These are phyloP conservation scores for Anacardium occidentale DNA, from an alignment of 345 rosid species.

Conservation along the genomic window DNA sequence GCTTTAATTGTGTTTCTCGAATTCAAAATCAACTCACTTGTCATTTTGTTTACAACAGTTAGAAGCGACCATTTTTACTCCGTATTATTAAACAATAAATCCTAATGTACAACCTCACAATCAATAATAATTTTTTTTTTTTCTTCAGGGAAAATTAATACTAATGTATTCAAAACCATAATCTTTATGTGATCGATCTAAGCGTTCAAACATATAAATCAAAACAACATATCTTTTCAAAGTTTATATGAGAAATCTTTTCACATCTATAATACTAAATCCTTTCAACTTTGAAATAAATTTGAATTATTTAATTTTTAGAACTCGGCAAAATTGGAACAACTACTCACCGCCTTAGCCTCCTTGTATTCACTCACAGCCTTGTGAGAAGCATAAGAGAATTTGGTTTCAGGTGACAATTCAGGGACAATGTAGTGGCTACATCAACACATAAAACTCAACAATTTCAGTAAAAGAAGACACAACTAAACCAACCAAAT, in stretches of 20 bases:
- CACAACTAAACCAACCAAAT: not conserved
- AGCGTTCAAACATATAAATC: not conserved
- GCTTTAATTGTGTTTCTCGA: too few species aligned
- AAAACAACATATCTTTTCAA: not conserved
- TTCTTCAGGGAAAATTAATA: not conserved
- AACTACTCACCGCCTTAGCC: conserved; percentile 76
- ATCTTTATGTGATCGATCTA: not conserved
- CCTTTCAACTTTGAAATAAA: not conserved
- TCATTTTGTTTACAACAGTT: too few species aligned
- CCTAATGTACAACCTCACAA: not conserved
- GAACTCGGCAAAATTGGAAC: not conserved
- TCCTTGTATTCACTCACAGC: conserved; percentile 92
- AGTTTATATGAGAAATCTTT: not conserved
- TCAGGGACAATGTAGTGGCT: conserved; percentile 98
- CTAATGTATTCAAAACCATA: not conserved
- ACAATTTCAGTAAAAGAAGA: not conserved
- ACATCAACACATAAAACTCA: conserved; percentile 23
- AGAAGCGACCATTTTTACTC: too few species aligned
- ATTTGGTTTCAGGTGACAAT: conserved; percentile 87
- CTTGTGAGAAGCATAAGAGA: conserved; percentile 95
- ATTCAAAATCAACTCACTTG: too few species aligned
- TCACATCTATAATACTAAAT: not conserved
- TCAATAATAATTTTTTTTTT: not conserved
- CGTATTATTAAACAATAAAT: too few species aligned
- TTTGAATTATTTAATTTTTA: too few species aligned